These are phyloP conservation scores for Musa itinerans DNA, from an alignment of 176 grass and related monocot species.

Conservation along the genomic window DNA sequence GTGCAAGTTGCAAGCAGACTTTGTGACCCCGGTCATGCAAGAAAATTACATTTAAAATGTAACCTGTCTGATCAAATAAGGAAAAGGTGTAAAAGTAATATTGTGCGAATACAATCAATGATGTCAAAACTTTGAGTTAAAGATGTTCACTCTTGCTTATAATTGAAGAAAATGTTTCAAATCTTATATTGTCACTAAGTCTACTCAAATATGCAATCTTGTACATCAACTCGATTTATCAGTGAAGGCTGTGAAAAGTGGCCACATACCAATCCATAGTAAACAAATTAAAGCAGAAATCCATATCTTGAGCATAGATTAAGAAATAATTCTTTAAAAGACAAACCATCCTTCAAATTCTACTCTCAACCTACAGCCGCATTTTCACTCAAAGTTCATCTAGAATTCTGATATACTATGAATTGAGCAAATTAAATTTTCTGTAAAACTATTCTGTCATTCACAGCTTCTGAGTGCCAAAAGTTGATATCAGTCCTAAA, in stretches of 20 bases:
- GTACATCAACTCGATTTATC: background rate
- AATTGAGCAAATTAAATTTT: background rate
- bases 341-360: background rate
- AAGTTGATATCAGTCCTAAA: background rate
- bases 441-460: background rate
- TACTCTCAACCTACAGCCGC: conserved; percentile 13
- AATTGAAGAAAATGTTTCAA: background rate
- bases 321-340: background rate
- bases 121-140: background rate
- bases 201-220: background rate
- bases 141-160: background rate
- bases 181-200: conserved; percentile 16
- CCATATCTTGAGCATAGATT: background rate
- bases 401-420: background rate
- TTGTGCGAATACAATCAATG: background rate
- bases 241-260: background rate
- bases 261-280: background rate
- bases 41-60: too few relatives aligned
- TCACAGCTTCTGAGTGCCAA: background rate
- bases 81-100: background rate
- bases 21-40: too few relatives aligned
- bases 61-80: background rate
- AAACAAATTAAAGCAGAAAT: background rate
- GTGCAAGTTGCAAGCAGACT: too few relatives aligned
- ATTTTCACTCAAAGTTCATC: background rate